These are phyloP conservation scores for Aspergillus hiratsukae DNA, from an alignment of 2,329 filamentous ascomycete genomes.

Conservation along the genomic window DNA sequence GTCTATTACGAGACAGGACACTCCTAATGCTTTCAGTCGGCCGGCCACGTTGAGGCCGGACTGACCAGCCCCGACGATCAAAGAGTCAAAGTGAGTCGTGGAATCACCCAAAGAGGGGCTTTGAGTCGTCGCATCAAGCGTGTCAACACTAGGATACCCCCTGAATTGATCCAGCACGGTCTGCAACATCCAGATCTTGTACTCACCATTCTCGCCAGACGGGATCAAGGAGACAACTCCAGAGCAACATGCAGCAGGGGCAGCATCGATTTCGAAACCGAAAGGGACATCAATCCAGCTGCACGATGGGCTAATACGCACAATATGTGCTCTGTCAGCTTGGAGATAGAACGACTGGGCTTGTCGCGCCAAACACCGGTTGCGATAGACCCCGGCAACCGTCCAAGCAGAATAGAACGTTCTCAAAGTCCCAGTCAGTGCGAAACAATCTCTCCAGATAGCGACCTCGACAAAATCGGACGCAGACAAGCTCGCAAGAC, in stretches of 20 bases:
- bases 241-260: not conserved
- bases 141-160: not conserved
- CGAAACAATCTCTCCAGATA: not conserved
- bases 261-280: not conserved
- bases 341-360: not conserved
- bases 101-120: not conserved
- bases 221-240: not conserved
- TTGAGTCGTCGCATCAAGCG: not conserved
- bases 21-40: slow-evolving; percentile 40
- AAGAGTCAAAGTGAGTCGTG: not conserved
- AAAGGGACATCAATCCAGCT: not conserved
- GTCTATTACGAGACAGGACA: slow-evolving; percentile 44
- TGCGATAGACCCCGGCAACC: not conserved
- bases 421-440: not conserved
- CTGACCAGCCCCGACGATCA: slow-evolving; percentile 42
- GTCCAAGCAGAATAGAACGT: not conserved
- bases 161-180: not conserved
- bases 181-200: not conserved
- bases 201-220: not conserved
- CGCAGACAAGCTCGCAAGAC: not conserved
- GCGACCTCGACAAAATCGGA: not conserved
- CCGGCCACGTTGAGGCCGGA: slow-evolving; percentile 43
- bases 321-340: not conserved
- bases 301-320: not conserved
- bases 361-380: not conserved